Evolutionary conservation across 169 alveolate species (phyloP).

Genomic region (Plasmodium vinckei): DNA sequence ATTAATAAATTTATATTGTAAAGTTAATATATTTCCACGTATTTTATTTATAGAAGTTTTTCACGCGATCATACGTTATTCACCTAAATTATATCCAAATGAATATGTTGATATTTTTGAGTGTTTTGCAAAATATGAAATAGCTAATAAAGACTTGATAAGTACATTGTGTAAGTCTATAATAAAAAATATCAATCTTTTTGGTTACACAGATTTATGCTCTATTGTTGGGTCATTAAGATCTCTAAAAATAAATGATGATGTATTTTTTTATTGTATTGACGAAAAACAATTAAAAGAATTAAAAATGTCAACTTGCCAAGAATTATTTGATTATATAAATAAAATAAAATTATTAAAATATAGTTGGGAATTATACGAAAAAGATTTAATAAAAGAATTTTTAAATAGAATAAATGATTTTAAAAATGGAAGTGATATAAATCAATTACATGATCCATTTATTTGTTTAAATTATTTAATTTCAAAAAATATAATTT

Average conservation of each 20-base stretch:
- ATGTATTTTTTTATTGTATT: slow-evolving; percentile 78
- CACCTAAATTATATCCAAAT: slow-evolving; percentile 78
- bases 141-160: slow-evolving; percentile 78
- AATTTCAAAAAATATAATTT: slow-evolving; percentile 3
- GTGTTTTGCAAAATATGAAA: slow-evolving; percentile 79
- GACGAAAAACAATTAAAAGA: slow-evolving; percentile 86
- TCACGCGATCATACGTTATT: slow-evolving; percentile 78
- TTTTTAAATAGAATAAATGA: slow-evolving; percentile 26
- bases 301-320: slow-evolving; percentile 80
- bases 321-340: slow-evolving; percentile 83
- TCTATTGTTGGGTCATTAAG: slow-evolving; percentile 79
- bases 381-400: slow-evolving; percentile 69
- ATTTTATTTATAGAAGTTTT: slow-evolving; percentile 81
- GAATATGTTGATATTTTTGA: slow-evolving; percentile 80
- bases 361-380: slow-evolving; percentile 30
- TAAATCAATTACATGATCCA: slow-evolving; percentile 84
- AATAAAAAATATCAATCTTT: slow-evolving; percentile 77
- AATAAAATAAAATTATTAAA: slow-evolving; percentile 68
- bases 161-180: slow-evolving; percentile 80
- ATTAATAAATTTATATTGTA: slow-evolving; percentile 79
- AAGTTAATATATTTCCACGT: slow-evolving; percentile 80
- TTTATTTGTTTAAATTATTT: slow-evolving; percentile 81
- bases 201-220: slow-evolving; percentile 79
- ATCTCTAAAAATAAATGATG: slow-evolving; percentile 79
- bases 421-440: slow-evolving; percentile 76